Evolutionary conservation across 352 stramenopile genomes (phyloP).

Genomic region (Pythium apleroticum): DNA sequence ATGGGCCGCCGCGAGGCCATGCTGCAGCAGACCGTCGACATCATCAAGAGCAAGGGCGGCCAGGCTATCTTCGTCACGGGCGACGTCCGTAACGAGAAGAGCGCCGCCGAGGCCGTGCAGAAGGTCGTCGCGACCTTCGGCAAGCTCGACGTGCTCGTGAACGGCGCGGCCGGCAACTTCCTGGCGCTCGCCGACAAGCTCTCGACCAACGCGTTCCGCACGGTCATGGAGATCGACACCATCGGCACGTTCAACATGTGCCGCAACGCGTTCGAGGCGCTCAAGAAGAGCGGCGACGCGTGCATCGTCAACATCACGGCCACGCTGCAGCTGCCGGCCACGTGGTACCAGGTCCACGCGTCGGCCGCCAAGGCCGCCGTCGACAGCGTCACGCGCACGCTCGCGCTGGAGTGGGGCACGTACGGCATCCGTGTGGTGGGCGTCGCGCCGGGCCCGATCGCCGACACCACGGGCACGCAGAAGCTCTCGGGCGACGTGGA

Average conservation of each 20-base stretch:
- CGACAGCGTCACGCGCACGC: constrained; percentile 92
- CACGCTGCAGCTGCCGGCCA: constrained; percentile 90
- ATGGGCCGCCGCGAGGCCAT: constrained; percentile 92
- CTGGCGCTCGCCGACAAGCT: constrained; percentile 84
- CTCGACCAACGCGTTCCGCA: constrained; percentile 93
- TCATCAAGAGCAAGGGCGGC: constrained; percentile 50
- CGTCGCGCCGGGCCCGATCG: constrained; percentile 95
- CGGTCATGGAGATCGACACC: constrained; percentile 96
- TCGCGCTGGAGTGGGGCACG: constrained; percentile 96
- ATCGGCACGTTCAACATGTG: constrained; percentile 97
- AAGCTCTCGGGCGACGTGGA: constrained; percentile 86
- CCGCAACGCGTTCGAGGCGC: constrained; percentile 77
- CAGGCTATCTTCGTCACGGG: constrained; percentile 51
- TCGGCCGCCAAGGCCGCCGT: constrained; percentile 94
- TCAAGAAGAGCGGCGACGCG: constrained; percentile 70
- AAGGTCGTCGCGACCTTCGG: constrained; percentile 81
- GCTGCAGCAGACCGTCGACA: constrained; percentile 81
- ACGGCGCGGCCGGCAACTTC: constrained; percentile 95
- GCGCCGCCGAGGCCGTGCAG: constrained; percentile 73
- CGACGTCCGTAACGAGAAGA: constrained; percentile 88
- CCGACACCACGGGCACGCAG: constrained; percentile 91
- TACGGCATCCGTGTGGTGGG: constrained; percentile 93
- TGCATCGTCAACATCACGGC: constrained; percentile 96
- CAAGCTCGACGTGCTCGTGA: constrained; percentile 92
- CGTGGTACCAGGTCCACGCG: constrained; percentile 95